Base-by-base conservation (phyloP, 257 asterid species). In the Nicotiana paniculata region DNA sequence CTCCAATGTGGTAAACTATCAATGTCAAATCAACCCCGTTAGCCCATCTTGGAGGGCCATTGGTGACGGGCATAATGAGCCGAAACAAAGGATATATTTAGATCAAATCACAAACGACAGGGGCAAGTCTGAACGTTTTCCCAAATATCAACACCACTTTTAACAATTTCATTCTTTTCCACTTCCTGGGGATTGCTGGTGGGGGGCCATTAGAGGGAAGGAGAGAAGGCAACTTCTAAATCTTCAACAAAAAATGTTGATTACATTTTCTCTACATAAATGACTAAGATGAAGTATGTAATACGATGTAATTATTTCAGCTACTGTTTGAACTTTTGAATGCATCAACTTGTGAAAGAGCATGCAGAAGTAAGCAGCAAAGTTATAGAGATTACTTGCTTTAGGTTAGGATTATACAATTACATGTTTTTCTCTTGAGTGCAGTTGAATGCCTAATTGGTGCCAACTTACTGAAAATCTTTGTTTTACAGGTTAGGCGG, bases 401-500 rank as follows among this genome's bases (percentile, higher is more conserved):
- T 68, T 69, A n/a, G 16, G 33, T 70, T 43, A 43, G 59, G 55
- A 33, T 62, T 54, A 61, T 57, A 18, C 2, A 3, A 57, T 46
- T 24, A 66, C 59, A 72, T 66, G 68, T 54, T 83, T 79, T 43
- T 46, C 39, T 24, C 46, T 46, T 72, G 13, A 24, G 35, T 12
- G 39, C 79, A 72, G 79, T 61, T 21, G 61, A 72, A 72, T 24
- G 39, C 21, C 37, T 72, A 43, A 11, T 46, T 21, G 39, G 21
- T 72, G 21, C 39, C 61, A 24, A 13, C 21, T 2, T 46, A 24
- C 39, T 39, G 13, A 72, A 46, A 46, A 6, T 72, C 79, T 72
- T 35, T 18, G 12, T 81, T 84, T 84, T 77, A 84, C 88, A 93
- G 96, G 88, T 89, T 61, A 86, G 97, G 86, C 85, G 89, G 77